Evolutionary conservation across 495 filamentous ascomycete genomes (phyloP).

Genomic region (Aspergillus leporis): DNA sequence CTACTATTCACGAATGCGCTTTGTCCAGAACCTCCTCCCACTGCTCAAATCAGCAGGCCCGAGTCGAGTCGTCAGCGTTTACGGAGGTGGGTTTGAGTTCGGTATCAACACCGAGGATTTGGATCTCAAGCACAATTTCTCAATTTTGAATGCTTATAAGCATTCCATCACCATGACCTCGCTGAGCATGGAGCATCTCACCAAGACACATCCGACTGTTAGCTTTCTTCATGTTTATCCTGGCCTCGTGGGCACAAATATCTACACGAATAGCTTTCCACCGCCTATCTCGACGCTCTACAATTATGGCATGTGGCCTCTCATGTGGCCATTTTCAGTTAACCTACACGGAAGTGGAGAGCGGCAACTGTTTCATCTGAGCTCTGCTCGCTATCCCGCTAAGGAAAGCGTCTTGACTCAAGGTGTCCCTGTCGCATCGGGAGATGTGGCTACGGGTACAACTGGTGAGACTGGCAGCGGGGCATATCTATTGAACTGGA

Average conservation of each 20-base stretch:
- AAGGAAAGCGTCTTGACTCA: not conserved
- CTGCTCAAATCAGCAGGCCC: constrained; percentile 31
- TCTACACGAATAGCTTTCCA: constrained; percentile 14
- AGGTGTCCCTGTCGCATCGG: not conserved
- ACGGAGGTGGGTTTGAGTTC: constrained; percentile 52
- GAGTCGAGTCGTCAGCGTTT: constrained; percentile 55
- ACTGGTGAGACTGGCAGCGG: constrained; percentile 10
- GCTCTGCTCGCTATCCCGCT: constrained; percentile 1
- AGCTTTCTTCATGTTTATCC: constrained; percentile 43
- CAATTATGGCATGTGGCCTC: constrained; percentile 7
- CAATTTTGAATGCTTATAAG: constrained; percentile 27
- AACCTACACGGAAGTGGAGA: constrained; percentile 13
- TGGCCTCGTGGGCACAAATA: constrained; percentile 35
- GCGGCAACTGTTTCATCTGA: constrained; percentile 11
- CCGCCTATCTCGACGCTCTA: constrained; percentile 4
- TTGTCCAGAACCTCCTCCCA: constrained; percentile 35
- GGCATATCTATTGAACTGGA: constrained; percentile 13
- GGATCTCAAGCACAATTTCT: constrained; percentile 25
- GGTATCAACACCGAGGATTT: constrained; percentile 48
- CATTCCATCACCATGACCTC: constrained; percentile 31
- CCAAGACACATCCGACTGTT: constrained; percentile 24
- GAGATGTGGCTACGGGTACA: not conserved
- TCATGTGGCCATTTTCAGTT: constrained; percentile 2
- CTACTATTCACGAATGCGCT: constrained; percentile 43
- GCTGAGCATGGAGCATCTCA: constrained; percentile 34